phyloP scores from a whole-genome alignment of 2,329 filamentous ascomycete species.

The Conoideocrella luteorostrata region DNA sequence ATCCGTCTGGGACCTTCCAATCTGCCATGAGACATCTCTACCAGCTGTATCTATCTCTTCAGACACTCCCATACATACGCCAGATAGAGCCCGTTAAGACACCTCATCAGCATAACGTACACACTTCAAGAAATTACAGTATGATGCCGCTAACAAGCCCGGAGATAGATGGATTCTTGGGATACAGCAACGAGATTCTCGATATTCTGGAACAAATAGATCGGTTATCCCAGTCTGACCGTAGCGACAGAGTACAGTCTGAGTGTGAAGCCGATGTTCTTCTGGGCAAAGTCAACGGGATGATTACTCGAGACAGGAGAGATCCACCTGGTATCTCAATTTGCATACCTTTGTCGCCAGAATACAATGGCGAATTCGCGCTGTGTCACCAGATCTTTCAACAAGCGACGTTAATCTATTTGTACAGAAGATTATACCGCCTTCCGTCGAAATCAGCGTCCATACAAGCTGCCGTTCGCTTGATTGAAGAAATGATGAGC shows the following conservation, averaged over 20 bases:
- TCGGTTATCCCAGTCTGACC: neutral
- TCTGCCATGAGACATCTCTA: slow-evolving; percentile 21
- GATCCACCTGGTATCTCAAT: slow-evolving; percentile 15
- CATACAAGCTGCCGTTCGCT: slow-evolving; percentile 14
- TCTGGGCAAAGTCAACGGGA: slow-evolving; percentile 16
- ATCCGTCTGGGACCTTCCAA: neutral
- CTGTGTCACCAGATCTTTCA: slow-evolving; percentile 21
- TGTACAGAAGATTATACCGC: slow-evolving; percentile 18
- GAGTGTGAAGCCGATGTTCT: slow-evolving; percentile 13
- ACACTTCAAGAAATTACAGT: neutral
- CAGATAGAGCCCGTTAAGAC: neutral
- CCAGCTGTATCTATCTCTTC: slow-evolving; percentile 20
- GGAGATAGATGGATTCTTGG: slow-evolving; percentile 22
- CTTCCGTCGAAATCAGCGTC: slow-evolving; percentile 13
- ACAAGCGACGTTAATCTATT: slow-evolving; percentile 19
- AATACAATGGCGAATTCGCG: slow-evolving; percentile 17
- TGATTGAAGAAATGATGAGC: slow-evolving; percentile 16
- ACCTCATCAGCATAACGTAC: neutral
- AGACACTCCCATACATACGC: slow-evolving; percentile 20
- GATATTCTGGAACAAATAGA: slow-evolving; percentile 20
- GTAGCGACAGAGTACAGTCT: neutral
- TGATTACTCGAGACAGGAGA: slow-evolving; percentile 18
- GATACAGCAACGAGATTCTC: slow-evolving; percentile 21
- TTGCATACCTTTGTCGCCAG: slow-evolving; percentile 14
- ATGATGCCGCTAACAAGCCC: neutral